phyloP scores from a whole-genome alignment of 1,284 basidiomycete species.

The Leccinum subfulvum region DNA sequence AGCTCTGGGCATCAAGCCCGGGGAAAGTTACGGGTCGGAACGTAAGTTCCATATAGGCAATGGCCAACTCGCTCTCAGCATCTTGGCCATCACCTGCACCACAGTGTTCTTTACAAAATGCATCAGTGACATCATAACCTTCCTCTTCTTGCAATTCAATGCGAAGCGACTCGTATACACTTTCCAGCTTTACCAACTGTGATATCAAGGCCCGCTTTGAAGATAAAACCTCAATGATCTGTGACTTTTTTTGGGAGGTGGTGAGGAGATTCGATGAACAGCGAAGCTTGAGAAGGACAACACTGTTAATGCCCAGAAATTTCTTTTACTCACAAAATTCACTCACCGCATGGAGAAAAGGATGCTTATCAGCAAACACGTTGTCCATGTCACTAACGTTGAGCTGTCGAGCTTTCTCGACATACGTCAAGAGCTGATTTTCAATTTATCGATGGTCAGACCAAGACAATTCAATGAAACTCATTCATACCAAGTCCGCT shows the following conservation, averaged over 20 bases:
- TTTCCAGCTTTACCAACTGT: background rate
- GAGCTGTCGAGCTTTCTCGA: background rate
- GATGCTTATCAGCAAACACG: conserved; percentile 1
- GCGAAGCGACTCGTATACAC: background rate
- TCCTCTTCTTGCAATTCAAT: background rate
- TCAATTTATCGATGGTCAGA: background rate
- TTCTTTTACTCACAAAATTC: background rate
- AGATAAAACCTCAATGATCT: background rate
- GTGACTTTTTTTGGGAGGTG: background rate
- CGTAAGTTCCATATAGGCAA: background rate
- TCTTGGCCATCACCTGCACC: background rate
- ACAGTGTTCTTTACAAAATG: background rate
- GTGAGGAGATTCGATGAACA: conserved; percentile 2
- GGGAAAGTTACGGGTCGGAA: background rate
- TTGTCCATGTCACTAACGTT: background rate
- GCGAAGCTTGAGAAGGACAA: background rate
- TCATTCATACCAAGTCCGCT: background rate
- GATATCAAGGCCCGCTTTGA: background rate
- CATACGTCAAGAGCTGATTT: background rate
- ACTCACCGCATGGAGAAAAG: conserved; percentile 3
- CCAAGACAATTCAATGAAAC: background rate
- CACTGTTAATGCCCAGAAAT: background rate
- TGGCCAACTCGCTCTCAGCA: background rate
- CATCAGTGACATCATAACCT: background rate
- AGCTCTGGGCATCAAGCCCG: background rate